Base-by-base conservation (phyloP, 2,329 filamentous ascomycete species). In the Dryadomyces sulphureus region DNA sequence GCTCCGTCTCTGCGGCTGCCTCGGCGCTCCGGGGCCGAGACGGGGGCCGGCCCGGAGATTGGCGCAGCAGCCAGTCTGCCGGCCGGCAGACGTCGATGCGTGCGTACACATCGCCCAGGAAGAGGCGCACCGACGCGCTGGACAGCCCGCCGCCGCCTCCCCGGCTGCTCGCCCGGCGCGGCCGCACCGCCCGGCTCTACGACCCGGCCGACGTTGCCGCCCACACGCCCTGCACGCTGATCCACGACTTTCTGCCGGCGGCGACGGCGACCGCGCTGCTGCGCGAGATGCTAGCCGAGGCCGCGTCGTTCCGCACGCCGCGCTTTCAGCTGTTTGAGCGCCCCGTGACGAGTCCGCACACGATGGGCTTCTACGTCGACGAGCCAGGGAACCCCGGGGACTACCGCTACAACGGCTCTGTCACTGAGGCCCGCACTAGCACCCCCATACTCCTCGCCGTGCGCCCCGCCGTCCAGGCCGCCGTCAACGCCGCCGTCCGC, bases 161-260 rank as follows among this genome's bases (percentile, higher is more conserved):
- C 16, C 75, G 67, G 52, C 52, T 72, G 0, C 32, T 35, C 49
- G 79, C 83, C 0, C 82, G 76, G 55, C 93, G 82, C 58, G 90
- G 89, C 12, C 77, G 78, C 54, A 95, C 90, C 0, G 63, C 96
- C 2, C 84, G 90, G 57, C 68, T 96, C 0, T 96, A 84, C 61
- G 78, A 84, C 38, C 84, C 89, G 0, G 69, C 77, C 35, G 88
- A 94, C 54, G 77, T 96, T 40, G 82, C 85, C 42, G 71, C 75
- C 21, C 75, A 94, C 57, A 94, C 90, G 0, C 88, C 92, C 1
- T 95, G 89, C 63, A 89, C 85, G 11, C 84, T 96, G 53, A 79
- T 95, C 46, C 88, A 94, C 62, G 92, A 94, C 56, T 95, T 96
- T 54, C 68, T 98, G 0, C 79, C 86, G 0, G 25, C 69, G 0